phyloP scores from a whole-genome alignment of 768 basidiomycete species.

The Mycena kentingensis region DNA sequence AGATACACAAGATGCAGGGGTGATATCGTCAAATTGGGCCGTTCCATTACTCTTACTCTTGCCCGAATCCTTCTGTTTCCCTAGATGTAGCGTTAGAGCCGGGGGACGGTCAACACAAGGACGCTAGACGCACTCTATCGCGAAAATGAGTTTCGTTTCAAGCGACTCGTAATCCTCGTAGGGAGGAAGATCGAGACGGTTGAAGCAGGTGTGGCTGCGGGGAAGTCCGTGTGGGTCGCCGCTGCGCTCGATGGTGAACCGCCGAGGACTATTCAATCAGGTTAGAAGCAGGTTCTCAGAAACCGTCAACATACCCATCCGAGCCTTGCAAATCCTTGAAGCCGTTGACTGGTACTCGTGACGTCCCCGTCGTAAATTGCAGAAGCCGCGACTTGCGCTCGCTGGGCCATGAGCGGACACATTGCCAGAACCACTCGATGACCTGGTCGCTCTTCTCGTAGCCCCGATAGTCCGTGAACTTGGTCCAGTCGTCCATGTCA shows the following conservation, averaged over 20 bases:
- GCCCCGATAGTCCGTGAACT: conserved; percentile 90
- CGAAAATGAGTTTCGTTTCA: conserved; percentile 82
- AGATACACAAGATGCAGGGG: conserved; percentile 6
- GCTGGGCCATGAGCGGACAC: conserved; percentile 85
- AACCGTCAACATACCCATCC: conserved; percentile 60
- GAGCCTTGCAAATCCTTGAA: conserved; percentile 95
- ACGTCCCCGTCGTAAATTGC: conserved; percentile 87
- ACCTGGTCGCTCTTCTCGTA: conserved; percentile 86
- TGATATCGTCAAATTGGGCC: background rate
- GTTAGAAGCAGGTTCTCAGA: background rate
- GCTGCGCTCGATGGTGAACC: conserved; percentile 94
- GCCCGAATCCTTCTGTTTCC: conserved; percentile 78
- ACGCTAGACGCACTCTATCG: conserved; percentile 70
- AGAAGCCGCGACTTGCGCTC: conserved; percentile 85
- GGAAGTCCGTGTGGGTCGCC: conserved; percentile 88
- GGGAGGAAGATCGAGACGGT: conserved; percentile 83
- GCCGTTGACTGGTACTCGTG: conserved; percentile 86
- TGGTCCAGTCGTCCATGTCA: conserved; percentile 93
- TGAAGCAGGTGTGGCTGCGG: conserved; percentile 94
- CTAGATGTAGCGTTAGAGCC: conserved; percentile 35
- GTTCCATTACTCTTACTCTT: conserved; percentile 44
- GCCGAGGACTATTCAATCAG: conserved; percentile 48
- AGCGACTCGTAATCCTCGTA: conserved; percentile 87
- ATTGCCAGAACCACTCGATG: conserved; percentile 97
- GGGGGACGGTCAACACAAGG: background rate